phyloP scores from a whole-genome alignment of 2,329 filamentous ascomycete genomes.

The Fusarium poae region DNA sequence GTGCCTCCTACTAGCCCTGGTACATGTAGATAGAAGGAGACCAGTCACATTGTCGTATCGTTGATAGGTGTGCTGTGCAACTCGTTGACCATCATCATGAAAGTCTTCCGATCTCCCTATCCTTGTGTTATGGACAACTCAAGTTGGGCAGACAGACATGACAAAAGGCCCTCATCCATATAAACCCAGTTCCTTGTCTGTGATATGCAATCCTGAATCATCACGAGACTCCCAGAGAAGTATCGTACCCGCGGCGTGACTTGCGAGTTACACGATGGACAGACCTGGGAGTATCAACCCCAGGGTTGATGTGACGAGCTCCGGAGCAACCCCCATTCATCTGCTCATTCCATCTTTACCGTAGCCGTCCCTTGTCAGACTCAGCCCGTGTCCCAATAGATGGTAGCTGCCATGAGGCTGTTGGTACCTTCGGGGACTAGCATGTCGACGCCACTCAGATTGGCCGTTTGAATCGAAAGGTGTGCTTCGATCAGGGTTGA shows the following conservation, averaged over 20 bases:
- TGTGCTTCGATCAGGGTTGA: slow-evolving; percentile 28
- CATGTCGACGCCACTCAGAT: slow-evolving; percentile 12
- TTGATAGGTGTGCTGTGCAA: slow-evolving; percentile 2
- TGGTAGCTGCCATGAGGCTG: slow-evolving; percentile 13
- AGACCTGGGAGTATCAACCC: slow-evolving; percentile 23
- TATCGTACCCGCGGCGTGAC: slow-evolving; percentile 19
- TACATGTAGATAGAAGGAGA: background rate
- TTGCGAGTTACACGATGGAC: slow-evolving; percentile 21
- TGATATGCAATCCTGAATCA: slow-evolving; percentile 13
- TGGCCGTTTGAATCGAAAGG: slow-evolving; percentile 11
- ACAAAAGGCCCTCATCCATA: slow-evolving; percentile 18
- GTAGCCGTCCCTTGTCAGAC: background rate
- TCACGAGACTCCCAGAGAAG: slow-evolving; percentile 11
- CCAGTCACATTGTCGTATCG: background rate
- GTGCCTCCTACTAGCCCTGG: background rate
- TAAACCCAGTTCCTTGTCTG: slow-evolving; percentile 24
- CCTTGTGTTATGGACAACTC: slow-evolving; percentile 16
- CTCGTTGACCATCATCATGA: slow-evolving; percentile 1
- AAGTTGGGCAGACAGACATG: slow-evolving; percentile 32
- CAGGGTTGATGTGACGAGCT: slow-evolving; percentile 1
- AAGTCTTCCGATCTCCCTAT: background rate
- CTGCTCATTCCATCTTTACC: background rate
- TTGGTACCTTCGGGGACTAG: slow-evolving; percentile 30
- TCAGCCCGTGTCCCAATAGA: background rate
- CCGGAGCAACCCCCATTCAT: slow-evolving; percentile 6